A percentile compares a stretch with the other conserved stretches of the same genome.
These are phyloP conservation scores for Brasilioporus rufonigricans DNA, from an alignment of 768 basidiomycete species.

Conservation along the genomic window DNA sequence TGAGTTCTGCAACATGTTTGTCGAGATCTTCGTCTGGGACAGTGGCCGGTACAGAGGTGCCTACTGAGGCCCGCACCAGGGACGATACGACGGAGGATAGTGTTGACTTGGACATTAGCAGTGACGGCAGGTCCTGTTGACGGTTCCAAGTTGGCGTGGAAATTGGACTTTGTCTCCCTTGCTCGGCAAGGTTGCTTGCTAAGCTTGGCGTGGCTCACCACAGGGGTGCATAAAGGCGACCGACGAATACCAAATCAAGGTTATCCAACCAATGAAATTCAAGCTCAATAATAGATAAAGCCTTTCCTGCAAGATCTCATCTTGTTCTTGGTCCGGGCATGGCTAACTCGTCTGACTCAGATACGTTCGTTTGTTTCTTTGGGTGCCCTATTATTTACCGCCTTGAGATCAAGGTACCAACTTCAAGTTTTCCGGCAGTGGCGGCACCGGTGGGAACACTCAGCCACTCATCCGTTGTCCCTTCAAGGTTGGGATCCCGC, in stretches of 20 bases:
- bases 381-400: background rate
- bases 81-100: constrained; percentile 83
- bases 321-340: background rate
- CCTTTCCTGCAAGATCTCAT: background rate
- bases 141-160: constrained; percentile 3
- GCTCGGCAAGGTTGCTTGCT: constrained; percentile 23
- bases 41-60: constrained; percentile 51
- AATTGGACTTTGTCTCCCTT: background rate
- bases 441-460: constrained; percentile 2
- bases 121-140: background rate
- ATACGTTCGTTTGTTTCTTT: background rate
- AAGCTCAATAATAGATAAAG: too few relatives aligned
- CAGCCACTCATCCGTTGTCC: constrained; percentile 9
- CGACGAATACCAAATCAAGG: background rate
- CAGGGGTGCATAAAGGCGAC: too few relatives aligned
- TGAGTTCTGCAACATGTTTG: constrained; percentile 85
- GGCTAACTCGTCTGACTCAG: background rate
- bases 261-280: background rate
- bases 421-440: too few relatives aligned
- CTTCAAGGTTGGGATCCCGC: constrained; percentile 7
- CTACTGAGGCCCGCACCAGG: constrained; percentile 78
- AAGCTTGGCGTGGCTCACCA: background rate
- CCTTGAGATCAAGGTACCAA: background rate
- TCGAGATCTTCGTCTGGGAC: constrained; percentile 87
- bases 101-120: constrained; percentile 48